A percentile compares a stretch with the other conserved stretches of the same genome.
Conservation (phyloP, 306 rosid species). For the Medicago ruthenica region DNA sequence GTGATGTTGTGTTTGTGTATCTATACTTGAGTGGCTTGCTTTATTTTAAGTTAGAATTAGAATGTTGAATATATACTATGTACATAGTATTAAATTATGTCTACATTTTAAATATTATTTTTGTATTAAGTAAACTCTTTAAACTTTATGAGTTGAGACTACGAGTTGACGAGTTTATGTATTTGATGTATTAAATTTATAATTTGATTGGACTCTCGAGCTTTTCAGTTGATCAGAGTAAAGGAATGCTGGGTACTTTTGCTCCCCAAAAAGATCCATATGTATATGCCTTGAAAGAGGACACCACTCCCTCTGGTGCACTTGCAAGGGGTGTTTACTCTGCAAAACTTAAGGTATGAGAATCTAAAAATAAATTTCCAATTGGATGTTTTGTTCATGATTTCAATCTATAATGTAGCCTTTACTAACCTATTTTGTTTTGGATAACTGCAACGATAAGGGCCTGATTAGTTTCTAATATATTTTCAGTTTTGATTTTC, state of each 20-base stretch:
- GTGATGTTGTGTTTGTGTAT: not conserved
- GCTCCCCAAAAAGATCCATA: conserved; percentile 84
- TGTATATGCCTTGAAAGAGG: conserved; percentile 79
- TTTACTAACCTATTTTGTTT: not conserved
- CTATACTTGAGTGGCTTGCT: not conserved
- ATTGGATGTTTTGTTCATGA: conserved; percentile 17
- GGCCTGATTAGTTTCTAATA: conserved; percentile 2
- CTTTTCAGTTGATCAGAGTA: conserved; percentile 76
- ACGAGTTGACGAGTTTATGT: not conserved
- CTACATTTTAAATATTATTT: not conserved
- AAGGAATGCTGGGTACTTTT: conserved; percentile 96
- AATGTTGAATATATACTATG: not conserved
- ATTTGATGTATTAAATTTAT: not conserved
- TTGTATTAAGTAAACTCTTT: not conserved
- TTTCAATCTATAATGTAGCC: not conserved
- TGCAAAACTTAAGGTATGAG: conserved; percentile 80
- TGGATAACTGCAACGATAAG: not conserved
- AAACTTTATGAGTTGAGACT: not conserved
- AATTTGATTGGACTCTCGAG: not conserved
- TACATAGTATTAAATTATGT: not conserved
- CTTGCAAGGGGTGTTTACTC: conserved; percentile 91
- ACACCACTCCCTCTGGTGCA: conserved; percentile 83
- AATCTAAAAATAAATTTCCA: not conserved
- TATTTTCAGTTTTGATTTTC: not conserved
- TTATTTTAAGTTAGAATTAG: not conserved